Percentiles rank a stretch among this genome's conserved stretches.
phyloP scores from a whole-genome alignment of 2,329 filamentous ascomycete species.

The Venturia effusa region DNA sequence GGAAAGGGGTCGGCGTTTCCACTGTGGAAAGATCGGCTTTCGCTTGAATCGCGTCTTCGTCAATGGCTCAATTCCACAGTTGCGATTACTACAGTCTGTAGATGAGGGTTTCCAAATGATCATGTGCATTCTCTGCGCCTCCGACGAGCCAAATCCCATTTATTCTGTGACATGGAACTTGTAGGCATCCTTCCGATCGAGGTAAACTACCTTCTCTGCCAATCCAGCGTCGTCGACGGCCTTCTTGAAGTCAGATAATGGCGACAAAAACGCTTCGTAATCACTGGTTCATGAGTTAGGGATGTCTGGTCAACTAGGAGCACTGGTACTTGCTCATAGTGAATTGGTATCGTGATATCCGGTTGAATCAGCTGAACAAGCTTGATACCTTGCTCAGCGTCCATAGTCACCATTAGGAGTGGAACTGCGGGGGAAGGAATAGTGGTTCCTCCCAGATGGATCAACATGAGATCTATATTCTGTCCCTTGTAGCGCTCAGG shows the following conservation, averaged over 20 bases:
- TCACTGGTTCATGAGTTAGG: slow-evolving; percentile 29
- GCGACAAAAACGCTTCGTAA: slow-evolving; percentile 50
- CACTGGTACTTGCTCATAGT: slow-evolving; percentile 39
- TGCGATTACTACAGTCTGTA: too few relatives aligned
- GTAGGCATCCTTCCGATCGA: slow-evolving; percentile 49
- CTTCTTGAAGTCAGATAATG: slow-evolving; percentile 49
- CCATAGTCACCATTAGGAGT: slow-evolving; percentile 59
- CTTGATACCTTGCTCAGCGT: slow-evolving; percentile 50
- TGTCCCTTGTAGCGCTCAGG: slow-evolving; percentile 42
- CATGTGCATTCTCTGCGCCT: too few relatives aligned
- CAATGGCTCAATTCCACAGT: too few relatives aligned
- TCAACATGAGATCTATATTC: slow-evolving; percentile 54
- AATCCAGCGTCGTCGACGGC: slow-evolving; percentile 43
- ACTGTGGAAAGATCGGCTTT: too few relatives aligned
- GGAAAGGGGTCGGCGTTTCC: too few relatives aligned
- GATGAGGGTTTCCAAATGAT: too few relatives aligned
- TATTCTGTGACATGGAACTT: slow-evolving; percentile 37
- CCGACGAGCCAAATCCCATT: too few relatives aligned
- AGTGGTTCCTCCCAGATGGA: slow-evolving; percentile 55
- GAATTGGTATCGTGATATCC: slow-evolving; percentile 52
- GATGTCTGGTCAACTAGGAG: slow-evolving; percentile 10
- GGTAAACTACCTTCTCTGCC: slow-evolving; percentile 45
- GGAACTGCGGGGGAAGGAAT: slow-evolving; percentile 49
- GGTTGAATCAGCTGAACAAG: slow-evolving; percentile 49
- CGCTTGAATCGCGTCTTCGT: too few relatives aligned